Evolutionary conservation across 2,329 filamentous ascomycete species (phyloP), one percentile per base, ranked within the genome.

Genomic region (Dothideomycetidae sp.): DNA sequence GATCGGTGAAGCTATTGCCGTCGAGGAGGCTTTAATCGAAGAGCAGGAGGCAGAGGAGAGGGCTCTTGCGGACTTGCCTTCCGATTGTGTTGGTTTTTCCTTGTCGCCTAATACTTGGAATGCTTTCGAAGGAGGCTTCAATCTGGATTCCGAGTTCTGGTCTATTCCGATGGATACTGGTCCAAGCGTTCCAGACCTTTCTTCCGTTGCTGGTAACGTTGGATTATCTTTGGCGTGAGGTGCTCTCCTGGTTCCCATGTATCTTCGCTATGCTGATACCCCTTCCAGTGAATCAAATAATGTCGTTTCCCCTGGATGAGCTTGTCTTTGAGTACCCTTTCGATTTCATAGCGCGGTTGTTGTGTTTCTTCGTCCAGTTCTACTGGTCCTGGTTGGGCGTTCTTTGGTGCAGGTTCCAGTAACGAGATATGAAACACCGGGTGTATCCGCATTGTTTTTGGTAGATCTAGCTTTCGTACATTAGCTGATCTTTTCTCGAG

Each of bases 351-450:
- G 3, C 18, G 7, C 4, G 12, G 23, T 17, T 36, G 3, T 10
- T 29, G 12, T 3, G n/a, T 29, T 29, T 36, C 19, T 4, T 29
- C 12, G 12, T 36, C 33, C 4, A 36, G 12, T 17, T 36, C 23
- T 3, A 29, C 30, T 14, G 12, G 32, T 34, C 17, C 15, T 5
- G n/a, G 32, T 21, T 10, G 5, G 26, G 33, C 23, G 14, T 36
- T 16, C 3, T 15, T n/a, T 29, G 19, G 33, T 36, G 18, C 23
- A 4, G 19, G 36, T 29, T 41, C 19, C 14, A 45, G 29, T 7
- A 43, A 29, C 9, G 13, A 41, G 11, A 45, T 33, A 31, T 45
- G 40, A 15, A 45, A 45, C 5, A 45, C 29, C 10, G 39, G 26
- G 29, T 45, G 35, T 4, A 45, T 36, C 11, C 19, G 26, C 21